Conservation (phyloP, 306 rosid genomes). For the Rosa rugosa region DNA sequence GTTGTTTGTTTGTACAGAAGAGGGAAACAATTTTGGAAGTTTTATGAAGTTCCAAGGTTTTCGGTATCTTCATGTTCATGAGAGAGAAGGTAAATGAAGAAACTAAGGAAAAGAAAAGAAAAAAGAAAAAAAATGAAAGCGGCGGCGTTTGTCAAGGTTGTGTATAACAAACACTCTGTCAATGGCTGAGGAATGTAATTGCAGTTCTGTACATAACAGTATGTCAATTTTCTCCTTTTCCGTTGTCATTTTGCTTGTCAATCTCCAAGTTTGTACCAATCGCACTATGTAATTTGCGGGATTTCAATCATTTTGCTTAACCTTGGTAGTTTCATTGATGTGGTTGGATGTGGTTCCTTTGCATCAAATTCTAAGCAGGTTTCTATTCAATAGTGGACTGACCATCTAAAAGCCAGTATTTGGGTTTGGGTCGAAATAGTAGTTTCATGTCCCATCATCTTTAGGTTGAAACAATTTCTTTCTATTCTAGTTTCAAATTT, state of each 20-base stretch:
- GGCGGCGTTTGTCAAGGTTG: slow-evolving; percentile 33
- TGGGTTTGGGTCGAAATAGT: background rate
- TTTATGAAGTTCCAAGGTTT: slow-evolving; percentile 28
- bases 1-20: slow-evolving; percentile 46
- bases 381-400: background rate
- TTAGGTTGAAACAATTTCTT: background rate
- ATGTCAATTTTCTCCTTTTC: slow-evolving; percentile 14
- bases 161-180: slow-evolving; percentile 33
- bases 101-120: slow-evolving; percentile 22
- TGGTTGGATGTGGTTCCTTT: background rate
- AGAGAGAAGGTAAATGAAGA: slow-evolving; percentile 42
- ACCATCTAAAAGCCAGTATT: background rate
- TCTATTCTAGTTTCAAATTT: background rate
- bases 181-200: slow-evolving; percentile 26
- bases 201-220: slow-evolving; percentile 17
- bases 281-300: background rate
- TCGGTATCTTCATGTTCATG: slow-evolving; percentile 48
- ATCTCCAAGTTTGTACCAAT: background rate
- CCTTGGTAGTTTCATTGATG: background rate
- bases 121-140: background rate
- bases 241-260: slow-evolving; percentile 8
- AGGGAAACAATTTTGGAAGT: slow-evolving; percentile 38
- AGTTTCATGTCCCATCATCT: background rate
- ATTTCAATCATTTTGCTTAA: slow-evolving; percentile 6
- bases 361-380: background rate